phyloP scores from a whole-genome alignment of 78 protist genomes.

The Dictyostelium firmibasis region DNA sequence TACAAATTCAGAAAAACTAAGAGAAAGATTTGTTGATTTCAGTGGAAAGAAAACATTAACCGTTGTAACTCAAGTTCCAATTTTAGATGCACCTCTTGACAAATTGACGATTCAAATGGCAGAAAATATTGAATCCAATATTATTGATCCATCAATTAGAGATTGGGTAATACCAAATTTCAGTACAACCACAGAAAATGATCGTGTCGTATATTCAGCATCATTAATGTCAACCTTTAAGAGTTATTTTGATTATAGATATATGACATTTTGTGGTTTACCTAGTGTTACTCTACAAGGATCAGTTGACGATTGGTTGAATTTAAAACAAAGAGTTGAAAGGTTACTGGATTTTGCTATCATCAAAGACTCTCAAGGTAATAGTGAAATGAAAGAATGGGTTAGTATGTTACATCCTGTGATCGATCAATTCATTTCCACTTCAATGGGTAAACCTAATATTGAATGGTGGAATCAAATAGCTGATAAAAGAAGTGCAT shows the following conservation, averaged over 20 bases:
- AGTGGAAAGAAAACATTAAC: background rate
- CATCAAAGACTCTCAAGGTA: background rate
- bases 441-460: conserved; percentile 15
- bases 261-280: conserved; percentile 26
- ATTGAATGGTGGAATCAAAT: conserved; percentile 55
- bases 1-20: background rate
- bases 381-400: conserved; percentile 49
- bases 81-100: conserved; percentile 19
- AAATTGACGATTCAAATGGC: background rate
- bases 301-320: conserved; percentile 44
- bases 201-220: conserved; percentile 11
- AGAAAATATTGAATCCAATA: background rate
- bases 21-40: background rate
- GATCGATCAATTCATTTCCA: conserved; percentile 5
- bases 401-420: conserved; percentile 32
- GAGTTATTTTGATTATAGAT: conserved; percentile 30
- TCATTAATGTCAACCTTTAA: conserved; percentile 50
- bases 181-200: background rate
- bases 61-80: background rate
- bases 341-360: background rate
- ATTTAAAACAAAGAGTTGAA: background rate
- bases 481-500: background rate
- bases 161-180: conserved; percentile 29
- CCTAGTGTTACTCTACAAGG: conserved; percentile 61
- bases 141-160: conserved; percentile 14